Evolutionary conservation across 371 early-diverging fungal genomes (phyloP).

Genomic region (Circinella minor): DNA sequence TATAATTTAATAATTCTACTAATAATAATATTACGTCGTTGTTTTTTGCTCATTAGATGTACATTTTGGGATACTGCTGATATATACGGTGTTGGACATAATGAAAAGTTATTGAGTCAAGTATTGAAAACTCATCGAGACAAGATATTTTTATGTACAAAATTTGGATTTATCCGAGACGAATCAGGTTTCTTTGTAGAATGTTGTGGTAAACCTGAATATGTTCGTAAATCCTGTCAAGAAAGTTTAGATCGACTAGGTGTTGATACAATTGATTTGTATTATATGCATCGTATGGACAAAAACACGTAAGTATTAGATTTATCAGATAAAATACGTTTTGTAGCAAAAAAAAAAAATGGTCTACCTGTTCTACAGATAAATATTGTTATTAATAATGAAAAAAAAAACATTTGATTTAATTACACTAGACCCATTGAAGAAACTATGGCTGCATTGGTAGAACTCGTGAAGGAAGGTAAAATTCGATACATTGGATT

Average conservation of each 20-base stretch:
- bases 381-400: too few species aligned
- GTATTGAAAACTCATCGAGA: slow-evolving; percentile 39
- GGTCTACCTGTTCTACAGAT: too few species aligned
- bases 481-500: slow-evolving; percentile 67
- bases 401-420: slow-evolving; percentile 28
- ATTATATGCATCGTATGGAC: slow-evolving; percentile 65
- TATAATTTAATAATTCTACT: too few species aligned
- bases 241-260: slow-evolving; percentile 49
- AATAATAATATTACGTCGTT: too few species aligned
- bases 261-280: slow-evolving; percentile 59
- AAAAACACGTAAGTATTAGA: slow-evolving; percentile 27
- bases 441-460: slow-evolving; percentile 62
- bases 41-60: too few species aligned
- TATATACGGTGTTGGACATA: slow-evolving; percentile 31
- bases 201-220: slow-evolving; percentile 50
- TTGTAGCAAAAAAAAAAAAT: slow-evolving; percentile 33
- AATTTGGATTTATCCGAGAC: slow-evolving; percentile 40
- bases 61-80: slow-evolving; percentile 39
- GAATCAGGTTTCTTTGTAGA: slow-evolving; percentile 27
- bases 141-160: slow-evolving; percentile 55
- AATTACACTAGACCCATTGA: slow-evolving; percentile 52
- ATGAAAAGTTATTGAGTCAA: slow-evolving; percentile 43
- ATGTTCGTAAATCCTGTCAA: slow-evolving; percentile 51
- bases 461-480: slow-evolving; percentile 64
- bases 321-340: not conserved